Base-by-base conservation (phyloP, 1,284 basidiomycete species). In the Trichosporon sp. region DNA sequence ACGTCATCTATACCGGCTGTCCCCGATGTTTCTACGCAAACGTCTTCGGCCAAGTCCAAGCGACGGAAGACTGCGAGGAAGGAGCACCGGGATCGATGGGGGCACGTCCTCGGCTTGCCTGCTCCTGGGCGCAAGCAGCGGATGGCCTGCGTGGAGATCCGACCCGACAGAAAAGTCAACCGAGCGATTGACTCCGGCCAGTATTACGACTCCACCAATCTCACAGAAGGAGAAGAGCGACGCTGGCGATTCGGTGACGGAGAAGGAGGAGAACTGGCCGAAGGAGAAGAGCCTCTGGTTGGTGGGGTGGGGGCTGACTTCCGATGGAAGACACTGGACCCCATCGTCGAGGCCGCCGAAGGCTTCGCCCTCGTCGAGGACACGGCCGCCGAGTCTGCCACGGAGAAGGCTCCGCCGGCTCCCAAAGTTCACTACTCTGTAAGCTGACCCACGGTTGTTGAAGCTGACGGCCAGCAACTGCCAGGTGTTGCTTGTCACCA, bases 401-500 rank as follows among this genome's bases (percentile, higher is more conserved):
- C 23, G n/a, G 44, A 35, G 38, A 51, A 47, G 38, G 25, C 31
- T n/a, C 25, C 35, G 8, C 12, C 34, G 47, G 27, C 56, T 8
- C 56, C 47, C 47, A 66, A 69, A 15, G 60, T 70, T 4, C 65
- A 7, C 32, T 78, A 77, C 65, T 76, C 74, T 1, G 75, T 76
- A 27, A 72, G 75, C 71, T 8, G 58, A 9, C 21, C 34, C 32
- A 23, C n/a, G 8, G n/a, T n/a, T 21, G 3, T 18, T 18, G 13
- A 2, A 32, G 53, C 21, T 51, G 13, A 35, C 23, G 4, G 42
- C 5, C 35, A 42, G 73, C 70, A 74, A 13, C 42, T 77, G 29
- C 71, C 75, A 3, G 78, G 76, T 15, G 72, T 71, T 0, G 23
- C 76, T 7, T 83, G 81, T 67, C 81, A 83, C 71, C 81, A 83